Percentiles rank a stretch among this genome's conserved stretches.
These are phyloP conservation scores for Lantana camara DNA, from an alignment of 257 asterid genomes.

Conservation along the genomic window DNA sequence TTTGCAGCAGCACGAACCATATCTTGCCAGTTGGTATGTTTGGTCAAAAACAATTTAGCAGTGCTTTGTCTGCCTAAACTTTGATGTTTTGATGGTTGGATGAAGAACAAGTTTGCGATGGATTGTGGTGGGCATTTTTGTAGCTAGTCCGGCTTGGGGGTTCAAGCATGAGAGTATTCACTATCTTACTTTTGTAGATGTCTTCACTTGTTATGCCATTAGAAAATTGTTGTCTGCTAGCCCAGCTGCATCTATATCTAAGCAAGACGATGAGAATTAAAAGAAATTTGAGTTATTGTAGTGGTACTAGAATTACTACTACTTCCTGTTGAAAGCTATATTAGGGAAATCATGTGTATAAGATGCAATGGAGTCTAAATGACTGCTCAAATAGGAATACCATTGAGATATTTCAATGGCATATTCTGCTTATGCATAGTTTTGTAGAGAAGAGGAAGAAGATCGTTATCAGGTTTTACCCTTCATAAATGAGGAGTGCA, in stretches of 20 bases:
- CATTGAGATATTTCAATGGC: background rate
- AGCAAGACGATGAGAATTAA: no score
- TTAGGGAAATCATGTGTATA: background rate
- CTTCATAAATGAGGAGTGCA: background rate
- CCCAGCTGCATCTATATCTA: conserved; percentile 8
- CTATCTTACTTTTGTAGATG: conserved; percentile 13
- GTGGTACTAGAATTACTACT: no score
- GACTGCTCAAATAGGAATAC: background rate
- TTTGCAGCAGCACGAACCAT: conserved; percentile 5
- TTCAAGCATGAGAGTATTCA: background rate
- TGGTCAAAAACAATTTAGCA: background rate
- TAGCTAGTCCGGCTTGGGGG: conserved; percentile 9
- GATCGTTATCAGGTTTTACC: background rate
- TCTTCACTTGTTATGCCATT: conserved; percentile 9
- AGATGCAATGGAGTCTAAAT: background rate
- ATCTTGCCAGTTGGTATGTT: conserved; percentile 14
- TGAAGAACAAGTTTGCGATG: conserved; percentile 12
- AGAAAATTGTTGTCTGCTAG: conserved; percentile 8
- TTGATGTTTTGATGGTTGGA: conserved; percentile 8
- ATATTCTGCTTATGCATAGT: background rate
- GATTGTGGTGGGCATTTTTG: conserved; percentile 4
- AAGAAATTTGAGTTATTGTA: background rate
- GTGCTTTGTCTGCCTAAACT: background rate
- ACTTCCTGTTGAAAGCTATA: background rate
- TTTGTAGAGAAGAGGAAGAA: background rate